Base-by-base conservation (phyloP, 1,139 yeast species). In the Sugiyamaella novakii region DNA sequence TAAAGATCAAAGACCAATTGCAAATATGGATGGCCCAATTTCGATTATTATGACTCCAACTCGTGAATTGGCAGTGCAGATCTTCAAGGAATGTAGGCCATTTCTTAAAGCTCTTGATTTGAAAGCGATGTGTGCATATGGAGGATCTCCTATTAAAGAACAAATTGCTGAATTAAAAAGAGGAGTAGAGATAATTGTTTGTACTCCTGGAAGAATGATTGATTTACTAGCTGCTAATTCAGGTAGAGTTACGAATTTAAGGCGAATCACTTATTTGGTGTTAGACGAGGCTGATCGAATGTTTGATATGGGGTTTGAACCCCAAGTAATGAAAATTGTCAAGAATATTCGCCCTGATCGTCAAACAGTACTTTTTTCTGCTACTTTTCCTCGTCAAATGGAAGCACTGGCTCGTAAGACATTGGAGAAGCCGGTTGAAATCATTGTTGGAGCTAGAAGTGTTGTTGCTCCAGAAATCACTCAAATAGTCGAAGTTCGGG, bases 231-330 rank as follows among this genome's bases (percentile, higher is more conserved):
- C 95, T 1, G 86, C 95, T 1, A 92, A 92, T 64, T 73, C 80
- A 37, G 97, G 98, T 0, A 74, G 91, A 44, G 80, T 91, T 0
- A 73, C 92, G 1, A 83, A 81, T 52, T 72, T 92, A 15, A 71
- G 72, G 38, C 71, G 94, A 37, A 81, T 87, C 2, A 84, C 96
- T 0, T 89, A 84, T 65, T 76, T 88, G 15, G 96, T 91, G 0
- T 71, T 94, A 51, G 99, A 94, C 65, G 99, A 94, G 65, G 98
- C 98, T 1, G 99, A 94, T 67, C 72, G 99, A 58, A 83, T 92
- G 87, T 91, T 91, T 70, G 99, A 92, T 67, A 75, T 92, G 79
- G 99, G 99, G 1, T 94, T 94, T 69, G 98, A 89, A 62, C 98
- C 98, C 0, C 99, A 94, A 64, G 91, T 94, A 2, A 82, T 80